phyloP scores from a whole-genome alignment of 2,329 filamentous ascomycete species.

The Alternaria atra region DNA sequence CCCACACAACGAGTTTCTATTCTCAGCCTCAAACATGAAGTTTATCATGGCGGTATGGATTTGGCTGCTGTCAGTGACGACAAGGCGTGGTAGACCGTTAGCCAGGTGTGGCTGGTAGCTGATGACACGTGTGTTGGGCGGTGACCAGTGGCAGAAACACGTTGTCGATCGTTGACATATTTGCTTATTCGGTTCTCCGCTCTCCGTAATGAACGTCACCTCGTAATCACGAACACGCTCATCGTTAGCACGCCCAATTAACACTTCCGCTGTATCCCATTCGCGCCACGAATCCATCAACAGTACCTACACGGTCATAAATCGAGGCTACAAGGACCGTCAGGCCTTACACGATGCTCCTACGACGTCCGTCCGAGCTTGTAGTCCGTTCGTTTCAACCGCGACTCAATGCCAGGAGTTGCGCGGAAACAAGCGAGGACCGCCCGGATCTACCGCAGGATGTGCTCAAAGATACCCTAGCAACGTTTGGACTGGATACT shows the following conservation, averaged over 20 bases:
- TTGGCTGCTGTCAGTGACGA: slow-evolving; percentile 12
- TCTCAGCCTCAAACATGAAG: slow-evolving; percentile 5
- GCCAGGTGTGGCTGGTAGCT: slow-evolving; percentile 2
- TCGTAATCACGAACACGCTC: slow-evolving; percentile 17
- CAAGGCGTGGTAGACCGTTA: slow-evolving; percentile 1
- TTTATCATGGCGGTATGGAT: slow-evolving; percentile 1
- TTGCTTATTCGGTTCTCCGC: slow-evolving; percentile 23
- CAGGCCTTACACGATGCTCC: slow-evolving; percentile 4
- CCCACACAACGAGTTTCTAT: slow-evolving; percentile 6
- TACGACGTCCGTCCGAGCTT: slow-evolving; percentile 16
- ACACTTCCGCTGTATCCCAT: slow-evolving; percentile 5
- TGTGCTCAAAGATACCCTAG: slow-evolving; percentile 19
- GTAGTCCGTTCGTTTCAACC: slow-evolving; percentile 21
- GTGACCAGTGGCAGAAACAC: slow-evolving; percentile 11
- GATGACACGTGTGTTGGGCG: slow-evolving; percentile 13
- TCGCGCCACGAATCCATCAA: neutral
- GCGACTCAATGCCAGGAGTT: slow-evolving; percentile 15
- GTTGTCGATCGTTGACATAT: slow-evolving; percentile 8
- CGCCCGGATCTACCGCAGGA: slow-evolving; percentile 9
- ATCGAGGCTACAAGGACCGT: neutral
- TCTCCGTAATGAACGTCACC: slow-evolving; percentile 23
- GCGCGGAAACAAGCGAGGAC: slow-evolving; percentile 18
- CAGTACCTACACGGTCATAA: neutral
- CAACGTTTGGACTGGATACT: slow-evolving; percentile 11
- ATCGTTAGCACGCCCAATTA: slow-evolving; percentile 8